These are phyloP conservation scores for Cutaneotrichosporon spelunceum DNA, from an alignment of 1,284 basidiomycete species.

Conservation along the genomic window DNA sequence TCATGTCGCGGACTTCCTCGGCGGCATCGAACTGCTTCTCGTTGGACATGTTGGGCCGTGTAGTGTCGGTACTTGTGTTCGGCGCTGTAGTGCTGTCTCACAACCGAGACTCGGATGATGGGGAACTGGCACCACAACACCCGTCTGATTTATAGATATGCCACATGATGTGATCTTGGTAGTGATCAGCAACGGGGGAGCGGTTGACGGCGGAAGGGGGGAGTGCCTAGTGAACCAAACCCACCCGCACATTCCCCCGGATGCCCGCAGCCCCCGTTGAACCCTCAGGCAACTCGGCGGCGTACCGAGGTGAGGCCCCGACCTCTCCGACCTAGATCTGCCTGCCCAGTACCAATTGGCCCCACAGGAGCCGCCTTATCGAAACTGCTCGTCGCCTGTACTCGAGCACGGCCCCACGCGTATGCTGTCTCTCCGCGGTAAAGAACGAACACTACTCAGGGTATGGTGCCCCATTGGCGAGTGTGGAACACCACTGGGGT, in stretches of 20 bases:
- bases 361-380: background rate
- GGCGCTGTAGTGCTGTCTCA: background rate
- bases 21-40: background rate
- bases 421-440: background rate
- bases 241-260: background rate
- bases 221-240: background rate
- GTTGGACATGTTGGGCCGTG: background rate
- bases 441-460: background rate
- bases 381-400: background rate
- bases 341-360: background rate
- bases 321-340: background rate
- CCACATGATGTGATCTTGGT: background rate
- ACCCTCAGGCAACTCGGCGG: background rate
- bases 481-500: no score
- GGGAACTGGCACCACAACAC: background rate
- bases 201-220: background rate
- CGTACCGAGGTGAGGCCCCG: background rate
- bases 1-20: background rate
- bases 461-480: background rate
- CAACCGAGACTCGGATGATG: background rate
- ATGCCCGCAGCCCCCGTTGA: background rate
- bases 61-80: background rate
- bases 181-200: background rate
- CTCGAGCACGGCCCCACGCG: background rate
- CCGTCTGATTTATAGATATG: background rate